phyloP scores from a whole-genome alignment of 2,329 filamentous ascomycete genomes.

The Diaporthe longicolla region DNA sequence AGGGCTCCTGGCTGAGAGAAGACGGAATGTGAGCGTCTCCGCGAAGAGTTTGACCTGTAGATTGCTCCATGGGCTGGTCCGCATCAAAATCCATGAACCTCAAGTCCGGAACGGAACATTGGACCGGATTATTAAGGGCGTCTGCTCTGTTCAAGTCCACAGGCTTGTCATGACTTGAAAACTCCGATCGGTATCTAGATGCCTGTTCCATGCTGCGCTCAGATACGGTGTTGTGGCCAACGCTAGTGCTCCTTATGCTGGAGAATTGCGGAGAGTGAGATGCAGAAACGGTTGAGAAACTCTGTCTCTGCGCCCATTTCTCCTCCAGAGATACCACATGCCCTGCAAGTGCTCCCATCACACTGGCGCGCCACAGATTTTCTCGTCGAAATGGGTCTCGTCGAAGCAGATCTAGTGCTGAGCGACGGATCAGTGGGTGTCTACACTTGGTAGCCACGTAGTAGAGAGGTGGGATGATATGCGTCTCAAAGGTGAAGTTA shows the following conservation, averaged over 20 bases:
- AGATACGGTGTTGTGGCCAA: constrained; percentile 1
- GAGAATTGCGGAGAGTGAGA: constrained; percentile 20
- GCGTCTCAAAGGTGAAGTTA: constrained; percentile 56
- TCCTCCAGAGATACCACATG: constrained; percentile 56
- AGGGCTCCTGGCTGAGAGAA: constrained; percentile 30
- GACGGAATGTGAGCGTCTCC: constrained; percentile 21
- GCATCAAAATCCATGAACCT: constrained; percentile 27
- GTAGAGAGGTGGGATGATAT: constrained; percentile 56
- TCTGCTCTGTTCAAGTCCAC: neutral
- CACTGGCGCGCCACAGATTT: constrained; percentile 55
- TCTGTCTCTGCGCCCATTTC: constrained; percentile 39
- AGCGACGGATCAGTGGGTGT: constrained; percentile 55
- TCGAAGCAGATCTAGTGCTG: constrained; percentile 53
- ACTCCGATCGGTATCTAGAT: neutral
- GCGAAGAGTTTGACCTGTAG: constrained; percentile 31
- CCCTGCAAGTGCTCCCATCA: constrained; percentile 50
- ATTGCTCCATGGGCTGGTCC: constrained; percentile 8
- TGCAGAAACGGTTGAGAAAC: neutral
- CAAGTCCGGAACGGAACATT: constrained; percentile 2
- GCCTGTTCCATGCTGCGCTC: constrained; percentile 8
- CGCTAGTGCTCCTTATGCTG: neutral
- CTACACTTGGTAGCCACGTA: constrained; percentile 56
- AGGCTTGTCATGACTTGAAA: neutral
- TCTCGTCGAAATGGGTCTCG: constrained; percentile 50
- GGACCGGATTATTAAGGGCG: neutral